A percentile compares a stretch with the other conserved stretches of the same genome.
These are phyloP conservation scores for Heliamphora exappendiculata DNA, from an alignment of 148 eudicot species.

Conservation along the genomic window DNA sequence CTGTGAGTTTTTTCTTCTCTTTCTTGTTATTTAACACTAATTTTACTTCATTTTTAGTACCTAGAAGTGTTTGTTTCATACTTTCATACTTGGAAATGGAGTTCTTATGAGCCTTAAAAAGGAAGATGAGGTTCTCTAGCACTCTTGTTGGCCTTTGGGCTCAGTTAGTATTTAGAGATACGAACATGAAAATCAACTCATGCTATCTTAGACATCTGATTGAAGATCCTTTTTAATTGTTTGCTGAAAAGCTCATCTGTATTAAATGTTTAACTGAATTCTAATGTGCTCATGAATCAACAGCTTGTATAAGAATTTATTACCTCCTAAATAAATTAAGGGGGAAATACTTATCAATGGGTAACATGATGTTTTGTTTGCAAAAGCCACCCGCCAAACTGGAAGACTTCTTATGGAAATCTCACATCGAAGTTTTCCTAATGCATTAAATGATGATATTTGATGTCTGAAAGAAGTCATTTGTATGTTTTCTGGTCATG, in stretches of 20 bases:
- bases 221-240: not conserved
- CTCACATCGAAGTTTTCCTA: not conserved
- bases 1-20: constrained; percentile 47
- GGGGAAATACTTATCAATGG: no score
- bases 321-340: no score
- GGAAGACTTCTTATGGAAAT: not conserved
- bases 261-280: not conserved
- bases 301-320: no score
- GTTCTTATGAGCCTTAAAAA: not conserved
- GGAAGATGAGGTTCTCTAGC: not conserved
- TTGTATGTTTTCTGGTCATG: no score
- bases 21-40: not conserved
- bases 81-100: not conserved
- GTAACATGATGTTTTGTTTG: no score
- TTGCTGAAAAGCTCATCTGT: not conserved
- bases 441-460: not conserved
- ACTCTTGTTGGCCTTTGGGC: not conserved
- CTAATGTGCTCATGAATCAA: no score
- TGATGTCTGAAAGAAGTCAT: no score
- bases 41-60: not conserved
- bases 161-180: not conserved
- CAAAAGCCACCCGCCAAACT: not conserved
- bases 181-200: not conserved
- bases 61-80: not conserved
- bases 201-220: not conserved